Base-by-base conservation (phyloP, 2,329 filamentous ascomycete species). In the Pseudopyricularia javanii region DNA sequence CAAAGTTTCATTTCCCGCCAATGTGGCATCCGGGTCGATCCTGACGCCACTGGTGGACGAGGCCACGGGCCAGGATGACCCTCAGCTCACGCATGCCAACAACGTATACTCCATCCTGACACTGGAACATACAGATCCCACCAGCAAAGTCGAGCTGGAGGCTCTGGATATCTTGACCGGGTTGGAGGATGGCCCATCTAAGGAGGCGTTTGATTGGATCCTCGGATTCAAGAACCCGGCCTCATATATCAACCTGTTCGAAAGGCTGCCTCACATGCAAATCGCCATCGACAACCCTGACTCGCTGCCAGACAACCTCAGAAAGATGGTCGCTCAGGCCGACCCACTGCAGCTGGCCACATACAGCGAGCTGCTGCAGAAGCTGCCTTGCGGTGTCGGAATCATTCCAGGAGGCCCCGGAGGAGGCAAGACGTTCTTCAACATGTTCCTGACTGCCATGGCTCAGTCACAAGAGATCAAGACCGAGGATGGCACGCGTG, bases 351-450 rank as follows among this genome's bases (percentile, higher is more conserved):
- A 74, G 32, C 56, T 56, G 1, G 51, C 56, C 0, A 70, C 70
- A 0, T 70, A 72, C 33, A 28, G 62, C 0, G 63, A 63, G 0
- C 60, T 74, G 0, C 60, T 75, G 0, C 54, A 56, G 2, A 56
- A 56, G 1, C 67, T 75, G 11, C 70, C 70, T 0, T 71, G 68
- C n/a, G 68, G 71, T 0, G 55, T 75, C 1, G 68, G 66, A 28
- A 66, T 75, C 49, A 61, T 75, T 1, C 72, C 72, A 7, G 73
- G 73, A 4, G 73, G 73, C 5, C 72, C 73, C 4, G 72, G 73
- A 0, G 67, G 71, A 0, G 73, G 73, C 0, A 75, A 75, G 50
- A 75, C 73, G 0, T 68, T 74, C 34, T 73, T 70, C 69, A 73
- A 69, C 33, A 66, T 74, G 57, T 59, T 70, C 1, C 58, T 73